A percentile compares a stretch with the other conserved stretches of the same genome.
Evolutionary conservation across 768 basidiomycete species (phyloP).

Genomic region (Jaapia argillacea): DNA sequence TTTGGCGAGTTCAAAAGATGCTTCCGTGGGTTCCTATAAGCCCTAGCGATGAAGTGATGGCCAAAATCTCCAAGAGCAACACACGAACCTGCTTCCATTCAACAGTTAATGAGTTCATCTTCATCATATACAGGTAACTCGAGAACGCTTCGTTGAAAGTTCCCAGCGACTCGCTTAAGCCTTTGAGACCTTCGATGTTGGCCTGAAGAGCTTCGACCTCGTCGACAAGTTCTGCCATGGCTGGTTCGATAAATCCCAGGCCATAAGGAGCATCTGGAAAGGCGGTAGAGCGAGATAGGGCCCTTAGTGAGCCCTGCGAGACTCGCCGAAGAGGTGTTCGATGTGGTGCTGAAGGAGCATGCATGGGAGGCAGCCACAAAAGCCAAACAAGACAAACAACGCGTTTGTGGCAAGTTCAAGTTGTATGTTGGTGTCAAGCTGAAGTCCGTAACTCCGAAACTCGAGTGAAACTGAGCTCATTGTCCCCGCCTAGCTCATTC

Average conservation of each 20-base stretch:
- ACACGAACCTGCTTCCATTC: slow-evolving; percentile 78
- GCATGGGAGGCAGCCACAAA: no score
- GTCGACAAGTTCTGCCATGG: slow-evolving; percentile 79
- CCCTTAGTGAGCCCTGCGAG: slow-evolving; percentile 85
- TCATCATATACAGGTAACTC: slow-evolving; percentile 84
- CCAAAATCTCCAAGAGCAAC: neutral
- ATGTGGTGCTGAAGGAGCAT: slow-evolving; percentile 46
- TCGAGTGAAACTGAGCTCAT: no score
- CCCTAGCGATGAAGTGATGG: neutral
- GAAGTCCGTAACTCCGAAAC: no score
- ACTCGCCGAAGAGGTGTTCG: slow-evolving; percentile 82
- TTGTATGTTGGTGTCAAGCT: no score
- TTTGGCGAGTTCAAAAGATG: slow-evolving; percentile 40
- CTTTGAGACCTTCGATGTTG: slow-evolving; percentile 63
- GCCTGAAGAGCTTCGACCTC: slow-evolving; percentile 74
- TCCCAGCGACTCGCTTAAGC: slow-evolving; percentile 64
- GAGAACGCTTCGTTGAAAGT: slow-evolving; percentile 92
- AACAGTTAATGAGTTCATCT: slow-evolving; percentile 90
- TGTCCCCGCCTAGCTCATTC: no score
- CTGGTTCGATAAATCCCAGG: slow-evolving; percentile 77
- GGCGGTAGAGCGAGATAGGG: slow-evolving; percentile 67
- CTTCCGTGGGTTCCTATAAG: slow-evolving; percentile 12
- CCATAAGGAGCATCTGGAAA: slow-evolving; percentile 74
- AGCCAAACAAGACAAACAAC: no score
- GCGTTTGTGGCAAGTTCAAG: no score